Conservation (phyloP, 75 land plant species). For the Ceratopteris richardii region DNA sequence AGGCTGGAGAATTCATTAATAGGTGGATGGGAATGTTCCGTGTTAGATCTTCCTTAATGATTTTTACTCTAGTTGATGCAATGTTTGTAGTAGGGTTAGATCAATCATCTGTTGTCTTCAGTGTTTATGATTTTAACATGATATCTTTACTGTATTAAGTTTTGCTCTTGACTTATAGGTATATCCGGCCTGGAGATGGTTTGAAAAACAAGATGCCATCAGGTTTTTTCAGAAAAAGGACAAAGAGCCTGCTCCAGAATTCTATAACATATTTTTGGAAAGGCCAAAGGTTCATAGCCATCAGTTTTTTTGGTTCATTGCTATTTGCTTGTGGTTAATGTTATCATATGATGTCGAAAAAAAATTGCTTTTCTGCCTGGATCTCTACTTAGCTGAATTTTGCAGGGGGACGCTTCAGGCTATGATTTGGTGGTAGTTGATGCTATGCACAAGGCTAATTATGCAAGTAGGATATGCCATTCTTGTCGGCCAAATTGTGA, state of each 20-base stretch:
- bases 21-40: too few relatives aligned
- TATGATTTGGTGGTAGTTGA: slow-evolving; percentile 97
- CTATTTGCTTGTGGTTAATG: neutral
- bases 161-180: too few relatives aligned
- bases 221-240: slow-evolving; percentile 77
- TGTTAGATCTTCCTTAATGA: too few relatives aligned
- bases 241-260: slow-evolving; percentile 89
- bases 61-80: too few relatives aligned
- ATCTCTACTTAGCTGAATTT: neutral
- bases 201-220: slow-evolving; percentile 96
- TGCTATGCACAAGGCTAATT: slow-evolving; percentile 99
- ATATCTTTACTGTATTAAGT: too few relatives aligned
- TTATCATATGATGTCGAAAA: neutral
- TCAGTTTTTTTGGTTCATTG: too few relatives aligned
- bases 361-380: neutral
- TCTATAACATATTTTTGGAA: slow-evolving; percentile 91
- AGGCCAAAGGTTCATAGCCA: slow-evolving; percentile 75
- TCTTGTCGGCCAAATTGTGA: slow-evolving; percentile 99
- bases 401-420: slow-evolving; percentile 93
- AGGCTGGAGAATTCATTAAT: too few relatives aligned
- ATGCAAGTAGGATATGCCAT: slow-evolving; percentile 97
- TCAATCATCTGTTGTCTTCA: too few relatives aligned
- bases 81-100: too few relatives aligned
- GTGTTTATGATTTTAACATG: too few relatives aligned
- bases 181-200: slow-evolving; percentile 99